Evolutionary conservation across 1,139 yeast genomes (phyloP), one percentile per base, ranked within the genome.

Genomic region (Saccharomyces pastorianus): DNA sequence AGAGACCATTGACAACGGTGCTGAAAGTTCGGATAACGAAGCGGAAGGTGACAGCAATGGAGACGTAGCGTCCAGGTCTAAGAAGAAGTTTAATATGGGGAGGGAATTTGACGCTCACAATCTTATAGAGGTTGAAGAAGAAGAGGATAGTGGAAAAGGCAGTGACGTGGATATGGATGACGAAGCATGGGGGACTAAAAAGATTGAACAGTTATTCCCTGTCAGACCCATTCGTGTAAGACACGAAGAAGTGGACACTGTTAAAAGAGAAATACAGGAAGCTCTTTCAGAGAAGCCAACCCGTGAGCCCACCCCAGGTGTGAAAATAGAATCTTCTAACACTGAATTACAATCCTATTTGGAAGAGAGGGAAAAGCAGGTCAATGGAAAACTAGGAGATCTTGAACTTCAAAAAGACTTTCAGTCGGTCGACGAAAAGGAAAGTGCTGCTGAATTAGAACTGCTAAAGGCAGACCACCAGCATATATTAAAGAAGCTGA

Each of bases 61-160:
- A 26, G 53, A 55, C 34, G 68, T 63, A 11, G 74, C 66, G 14
- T 74, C 58, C 9, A 61, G 60, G 9, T 62, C 64, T 53, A 64
- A 81, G 9, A 77, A 31, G 31, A 47, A 73, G 60, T 82, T 84
- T 59, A 79, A 84, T 65, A 83, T 84, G 87, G 81, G 81, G 50
- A 76, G 77, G 61, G 84, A 78, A 52, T 81, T 82, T 59, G 71
- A 71, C 34, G 76, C 32, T 6, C 31, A 44, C 11, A 41, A 50
- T 20, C 46, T 42, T 20, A 50, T 50, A 42, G 59, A 60, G 9
- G 59, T 54, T 25, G 58, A 58, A 4, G 59, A 57, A 5, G 56
- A 53, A 2, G 53, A 75, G 41, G 76, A 73, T 27, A 83, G 75
- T 20, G 79, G 50, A 65, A 76, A 56, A 61, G 63, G 58, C 13